phyloP scores from a whole-genome alignment of 169 alveolate genomes.

The Eimeria maxima region DNA sequence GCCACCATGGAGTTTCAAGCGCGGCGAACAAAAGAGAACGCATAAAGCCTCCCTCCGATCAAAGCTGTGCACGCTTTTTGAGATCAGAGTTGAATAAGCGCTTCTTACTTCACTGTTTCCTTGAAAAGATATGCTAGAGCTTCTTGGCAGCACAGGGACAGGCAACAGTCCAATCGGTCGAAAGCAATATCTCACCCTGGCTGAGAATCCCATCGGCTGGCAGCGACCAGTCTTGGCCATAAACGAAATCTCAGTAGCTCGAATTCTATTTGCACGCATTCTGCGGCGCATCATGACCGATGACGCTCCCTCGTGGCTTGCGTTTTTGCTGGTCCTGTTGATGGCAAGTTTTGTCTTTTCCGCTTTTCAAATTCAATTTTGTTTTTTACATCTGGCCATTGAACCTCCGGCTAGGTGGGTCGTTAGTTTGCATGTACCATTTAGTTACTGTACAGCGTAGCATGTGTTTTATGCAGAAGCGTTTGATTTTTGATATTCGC shows the following conservation, averaged over 20 bases:
- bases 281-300: not conserved
- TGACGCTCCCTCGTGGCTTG: not conserved
- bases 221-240: slow-evolving; percentile 16
- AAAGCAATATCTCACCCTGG: not conserved
- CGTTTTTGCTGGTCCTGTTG: not conserved
- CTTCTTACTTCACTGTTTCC: not conserved
- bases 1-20: slow-evolving; percentile 56
- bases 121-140: not conserved
- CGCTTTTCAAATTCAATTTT: not conserved
- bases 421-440: not conserved
- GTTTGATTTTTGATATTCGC: not conserved
- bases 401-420: too few relatives aligned
- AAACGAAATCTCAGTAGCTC: not conserved
- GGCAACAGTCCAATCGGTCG: not conserved
- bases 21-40: slow-evolving; percentile 67
- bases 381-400: not conserved
- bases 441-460: not conserved
- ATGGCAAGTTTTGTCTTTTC: slow-evolving; percentile 9
- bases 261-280: not conserved
- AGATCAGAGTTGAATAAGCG: not conserved
- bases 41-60: not conserved
- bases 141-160: not conserved
- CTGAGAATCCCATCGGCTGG: not conserved
- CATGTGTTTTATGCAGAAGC: not conserved
- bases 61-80: not conserved